phyloP scores from a whole-genome alignment of 306 rosid genomes.

The Prunus kanzakura region DNA sequence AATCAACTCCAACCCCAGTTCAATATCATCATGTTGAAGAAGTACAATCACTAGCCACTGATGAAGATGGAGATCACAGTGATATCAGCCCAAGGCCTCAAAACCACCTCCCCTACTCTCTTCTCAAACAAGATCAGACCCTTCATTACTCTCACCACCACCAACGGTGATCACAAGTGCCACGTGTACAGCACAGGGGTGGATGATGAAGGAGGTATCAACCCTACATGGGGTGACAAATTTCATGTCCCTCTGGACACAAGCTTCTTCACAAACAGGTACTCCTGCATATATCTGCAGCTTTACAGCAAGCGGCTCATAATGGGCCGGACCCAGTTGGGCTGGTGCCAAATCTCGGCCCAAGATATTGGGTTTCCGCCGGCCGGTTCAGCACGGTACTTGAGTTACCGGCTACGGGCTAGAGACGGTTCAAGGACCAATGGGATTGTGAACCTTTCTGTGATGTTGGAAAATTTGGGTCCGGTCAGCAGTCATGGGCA shows the following conservation, averaged over 20 bases:
- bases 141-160: slow-evolving; percentile 42
- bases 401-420: slow-evolving; percentile 61
- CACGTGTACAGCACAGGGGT: slow-evolving; percentile 37
- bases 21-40: neutral
- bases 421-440: slow-evolving; percentile 47
- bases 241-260: slow-evolving; percentile 42
- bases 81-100: slow-evolving; percentile 47
- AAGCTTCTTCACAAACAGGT: slow-evolving; percentile 35
- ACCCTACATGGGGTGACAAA: slow-evolving; percentile 44
- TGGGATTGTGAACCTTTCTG: slow-evolving; percentile 41
- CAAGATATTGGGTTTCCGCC: slow-evolving; percentile 38
- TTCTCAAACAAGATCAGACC: slow-evolving; percentile 36
- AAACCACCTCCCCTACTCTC: slow-evolving; percentile 16
- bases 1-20: neutral
- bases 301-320: slow-evolving; percentile 39
- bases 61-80: slow-evolving; percentile 48
- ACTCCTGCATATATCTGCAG: slow-evolving; percentile 38
- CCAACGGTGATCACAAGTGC: slow-evolving; percentile 12
- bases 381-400: slow-evolving; percentile 23
- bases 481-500: slow-evolving; percentile 11
- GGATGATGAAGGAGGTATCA: slow-evolving; percentile 31
- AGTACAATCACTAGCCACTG: slow-evolving; percentile 7
- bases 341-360: slow-evolving; percentile 52
- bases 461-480: slow-evolving; percentile 26
- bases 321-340: slow-evolving; percentile 38